phyloP scores from a whole-genome alignment of 1,284 basidiomycete genomes.

The Vanrija sp. region DNA sequence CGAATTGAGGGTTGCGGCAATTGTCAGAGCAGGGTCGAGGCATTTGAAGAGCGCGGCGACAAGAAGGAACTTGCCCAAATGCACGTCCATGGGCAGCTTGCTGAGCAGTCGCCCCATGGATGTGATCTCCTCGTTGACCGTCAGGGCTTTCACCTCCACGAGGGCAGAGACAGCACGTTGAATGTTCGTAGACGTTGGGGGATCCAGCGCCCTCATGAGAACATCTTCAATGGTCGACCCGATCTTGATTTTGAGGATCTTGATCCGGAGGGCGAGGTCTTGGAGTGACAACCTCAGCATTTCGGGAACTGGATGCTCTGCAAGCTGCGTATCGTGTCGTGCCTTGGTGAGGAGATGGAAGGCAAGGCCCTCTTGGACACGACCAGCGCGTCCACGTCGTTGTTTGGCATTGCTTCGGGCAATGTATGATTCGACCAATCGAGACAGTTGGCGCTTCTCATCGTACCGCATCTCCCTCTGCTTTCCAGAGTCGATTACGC shows the following conservation, averaged over 20 bases:
- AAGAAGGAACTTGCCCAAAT: conserved; percentile 88
- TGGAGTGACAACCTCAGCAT: conserved; percentile 93
- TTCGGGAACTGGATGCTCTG: conserved; percentile 89
- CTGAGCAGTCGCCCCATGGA: conserved; percentile 87
- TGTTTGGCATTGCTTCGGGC: conserved; percentile 92
- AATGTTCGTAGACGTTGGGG: conserved; percentile 80
- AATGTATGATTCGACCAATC: conserved; percentile 87
- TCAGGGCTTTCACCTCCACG: conserved; percentile 81
- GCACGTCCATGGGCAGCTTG: conserved; percentile 89
- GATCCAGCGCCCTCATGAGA: conserved; percentile 80
- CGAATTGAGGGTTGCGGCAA: conserved; percentile 86
- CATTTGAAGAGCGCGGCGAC: conserved; percentile 83
- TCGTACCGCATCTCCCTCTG: conserved; percentile 94
- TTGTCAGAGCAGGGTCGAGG: conserved; percentile 90
- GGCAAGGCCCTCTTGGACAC: conserved; percentile 84
- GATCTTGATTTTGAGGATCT: conserved; percentile 89
- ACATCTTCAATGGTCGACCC: conserved; percentile 88
- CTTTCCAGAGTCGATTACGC: conserved; percentile 93
- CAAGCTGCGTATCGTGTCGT: conserved; percentile 75
- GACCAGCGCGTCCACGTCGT: conserved; percentile 82
- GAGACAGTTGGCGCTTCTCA: conserved; percentile 93
- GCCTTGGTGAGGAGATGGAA: conserved; percentile 94
- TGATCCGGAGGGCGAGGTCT: conserved; percentile 90
- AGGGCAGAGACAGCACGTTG: conserved; percentile 86
- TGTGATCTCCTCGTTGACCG: conserved; percentile 84